Evolutionary conservation across 2,329 filamentous ascomycete species (phyloP), one percentile per base, ranked within the genome.

Genomic region (Aureobasidium sp.): DNA sequence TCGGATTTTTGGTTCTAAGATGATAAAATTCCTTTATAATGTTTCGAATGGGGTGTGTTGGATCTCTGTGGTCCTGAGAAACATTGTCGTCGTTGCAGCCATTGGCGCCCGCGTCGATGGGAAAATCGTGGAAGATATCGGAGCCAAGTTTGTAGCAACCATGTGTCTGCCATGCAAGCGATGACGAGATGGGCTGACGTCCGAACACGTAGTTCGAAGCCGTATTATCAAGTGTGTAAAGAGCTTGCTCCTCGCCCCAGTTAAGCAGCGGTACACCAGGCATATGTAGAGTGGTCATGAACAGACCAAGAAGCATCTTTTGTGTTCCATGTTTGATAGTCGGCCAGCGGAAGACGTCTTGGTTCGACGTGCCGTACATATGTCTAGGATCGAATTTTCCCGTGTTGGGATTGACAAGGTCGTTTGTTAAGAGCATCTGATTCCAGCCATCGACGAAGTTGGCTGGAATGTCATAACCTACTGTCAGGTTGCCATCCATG

Each of bases 291-390:
- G 82, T 84, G 0, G 81, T 82, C 50, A 87, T 77, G 67, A 84
- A 86, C n/a, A 81, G 74, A 7, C 78, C 84, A 7, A 86, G 71
- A 9, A 86, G 72, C 69, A 83, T 80, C 47, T 81, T 78, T 66
- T 85, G 76, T 0, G 81, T 80, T 2, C 84, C 84, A 62, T 82
- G 77, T 33, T 75, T 73, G 29, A 86, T 74, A 9, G 82, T 78
- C 6, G 84, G 84, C 84, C 84, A 87, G 33, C 84, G 78, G 66
- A 87, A 84, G 14, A 86, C 82, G 68, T 87, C 85, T 71, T 87
- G 85, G 68, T 87, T 87, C 8, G 83, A 84, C 2, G 80, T 79
- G 49, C 84, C 84, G 67, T 81, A 57, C 78, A 87, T 80, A 68
- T 87, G 84, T 1, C 85, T 78, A 3, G 85, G 85, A 66, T 87